These are phyloP conservation scores for Ustilago trichophora DNA, from an alignment of 1,284 basidiomycete species.

Conservation along the genomic window DNA sequence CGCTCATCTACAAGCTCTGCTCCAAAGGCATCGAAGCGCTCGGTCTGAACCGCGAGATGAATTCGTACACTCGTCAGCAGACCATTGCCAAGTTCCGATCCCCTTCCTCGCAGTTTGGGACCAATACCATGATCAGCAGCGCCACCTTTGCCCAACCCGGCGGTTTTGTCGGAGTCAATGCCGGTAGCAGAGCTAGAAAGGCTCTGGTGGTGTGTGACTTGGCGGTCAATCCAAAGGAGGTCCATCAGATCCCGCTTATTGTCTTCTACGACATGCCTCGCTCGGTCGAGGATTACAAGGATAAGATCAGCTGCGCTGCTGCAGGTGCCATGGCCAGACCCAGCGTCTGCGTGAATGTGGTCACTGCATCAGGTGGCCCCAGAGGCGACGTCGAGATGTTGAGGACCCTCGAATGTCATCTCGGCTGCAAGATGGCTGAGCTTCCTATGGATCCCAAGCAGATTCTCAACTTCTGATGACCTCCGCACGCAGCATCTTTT, in stretches of 20 bases:
- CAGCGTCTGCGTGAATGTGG: constrained; percentile 91
- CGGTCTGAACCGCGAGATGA: constrained; percentile 81
- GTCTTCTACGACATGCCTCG: constrained; percentile 85
- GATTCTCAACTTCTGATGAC: constrained; percentile 58
- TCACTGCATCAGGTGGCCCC: constrained; percentile 87
- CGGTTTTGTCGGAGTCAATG: constrained; percentile 70
- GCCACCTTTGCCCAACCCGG: constrained; percentile 71
- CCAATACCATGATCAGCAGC: constrained; percentile 33
- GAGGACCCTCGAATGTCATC: constrained; percentile 86
- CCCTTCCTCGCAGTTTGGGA: constrained; percentile 60
- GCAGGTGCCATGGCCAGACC: constrained; percentile 82
- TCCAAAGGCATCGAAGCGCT: constrained; percentile 84
- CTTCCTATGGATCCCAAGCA: constrained; percentile 55
- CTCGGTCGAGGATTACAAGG: constrained; percentile 93
- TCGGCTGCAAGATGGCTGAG: constrained; percentile 60
- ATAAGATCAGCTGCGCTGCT: constrained; percentile 74
- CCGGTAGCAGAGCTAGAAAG: constrained; percentile 62
- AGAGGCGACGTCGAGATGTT: constrained; percentile 88
- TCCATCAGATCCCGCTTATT: constrained; percentile 86
- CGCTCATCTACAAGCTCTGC: constrained; percentile 77
- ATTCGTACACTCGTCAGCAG: constrained; percentile 78
- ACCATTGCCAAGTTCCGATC: constrained; percentile 81
- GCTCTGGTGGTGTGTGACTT: constrained; percentile 91
- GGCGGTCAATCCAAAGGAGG: constrained; percentile 84
- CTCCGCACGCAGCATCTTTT: too few species aligned